Conservation (phyloP, 1,284 basidiomycete species). For the Malassezia cuniculi region DNA sequence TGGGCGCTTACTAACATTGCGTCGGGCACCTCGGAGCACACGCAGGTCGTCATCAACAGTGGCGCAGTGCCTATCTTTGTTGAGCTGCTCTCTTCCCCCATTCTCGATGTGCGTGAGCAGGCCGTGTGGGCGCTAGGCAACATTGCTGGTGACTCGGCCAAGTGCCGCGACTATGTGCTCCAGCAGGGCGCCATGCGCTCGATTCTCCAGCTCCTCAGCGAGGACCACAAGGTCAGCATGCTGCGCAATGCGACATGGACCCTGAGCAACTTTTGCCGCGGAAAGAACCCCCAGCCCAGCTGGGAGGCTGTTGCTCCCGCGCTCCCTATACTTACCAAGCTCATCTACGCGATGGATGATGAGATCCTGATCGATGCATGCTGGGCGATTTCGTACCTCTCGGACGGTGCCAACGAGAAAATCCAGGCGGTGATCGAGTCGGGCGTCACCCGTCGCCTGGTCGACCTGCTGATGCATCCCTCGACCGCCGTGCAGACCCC, state of each 20-base stretch:
- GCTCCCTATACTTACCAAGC: slow-evolving; percentile 83
- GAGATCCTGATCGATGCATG: slow-evolving; percentile 99
- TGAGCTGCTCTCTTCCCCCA: slow-evolving; percentile 44
- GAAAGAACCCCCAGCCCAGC: slow-evolving; percentile 44
- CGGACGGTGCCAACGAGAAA: slow-evolving; percentile 98
- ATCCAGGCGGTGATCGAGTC: slow-evolving; percentile 99
- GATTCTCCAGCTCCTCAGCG: slow-evolving; percentile 37
- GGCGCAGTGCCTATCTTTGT: slow-evolving; percentile 97
- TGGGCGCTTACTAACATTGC: slow-evolving; percentile 99
- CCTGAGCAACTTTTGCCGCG: slow-evolving; percentile 44
- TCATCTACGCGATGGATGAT: slow-evolving; percentile 97
- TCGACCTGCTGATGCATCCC: slow-evolving; percentile 87
- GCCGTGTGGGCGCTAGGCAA: slow-evolving; percentile 45
- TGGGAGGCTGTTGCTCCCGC: slow-evolving; percentile 63
- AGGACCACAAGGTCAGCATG: slow-evolving; percentile 45
- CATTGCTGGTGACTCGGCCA: slow-evolving; percentile 44
- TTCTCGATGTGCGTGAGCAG: slow-evolving; percentile 44
- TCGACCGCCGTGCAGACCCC: slow-evolving; percentile 98
- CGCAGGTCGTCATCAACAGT: slow-evolving; percentile 88
- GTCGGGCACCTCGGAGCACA: slow-evolving; percentile 95
- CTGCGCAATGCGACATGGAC: slow-evolving; percentile 45
- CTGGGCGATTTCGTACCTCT: slow-evolving; percentile 99
- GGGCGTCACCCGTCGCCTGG: slow-evolving; percentile 89
- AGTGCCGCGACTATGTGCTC: slow-evolving; percentile 43
- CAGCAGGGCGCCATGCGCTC: slow-evolving; percentile 37